Evolutionary conservation across 129 eudicot genomes (phyloP).

Genomic region (Arctium minus): DNA sequence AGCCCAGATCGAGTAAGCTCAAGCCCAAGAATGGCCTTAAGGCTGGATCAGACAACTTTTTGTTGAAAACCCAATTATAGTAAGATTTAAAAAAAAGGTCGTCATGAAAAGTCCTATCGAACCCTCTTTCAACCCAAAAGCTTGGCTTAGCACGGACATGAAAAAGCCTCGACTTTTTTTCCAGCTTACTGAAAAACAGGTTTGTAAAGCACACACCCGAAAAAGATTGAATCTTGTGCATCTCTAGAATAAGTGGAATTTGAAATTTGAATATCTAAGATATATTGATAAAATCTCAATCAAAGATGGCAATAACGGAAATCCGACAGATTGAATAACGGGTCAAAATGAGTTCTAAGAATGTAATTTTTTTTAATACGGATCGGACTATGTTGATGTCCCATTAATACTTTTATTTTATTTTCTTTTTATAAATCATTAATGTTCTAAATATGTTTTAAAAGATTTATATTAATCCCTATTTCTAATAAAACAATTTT

Average conservation of each 20-base stretch:
- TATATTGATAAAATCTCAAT: background rate
- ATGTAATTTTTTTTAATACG: background rate
- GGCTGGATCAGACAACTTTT: background rate
- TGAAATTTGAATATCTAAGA: background rate
- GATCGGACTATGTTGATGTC: background rate
- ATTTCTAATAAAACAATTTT: too few relatives aligned
- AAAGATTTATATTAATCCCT: too few relatives aligned
- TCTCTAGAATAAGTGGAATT: background rate
- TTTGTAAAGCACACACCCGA: background rate
- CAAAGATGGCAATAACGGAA: background rate
- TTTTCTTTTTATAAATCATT: too few relatives aligned
- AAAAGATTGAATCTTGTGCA: background rate
- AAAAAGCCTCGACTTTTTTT: too few relatives aligned
- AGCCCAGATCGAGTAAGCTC: background rate
- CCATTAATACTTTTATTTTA: background rate
- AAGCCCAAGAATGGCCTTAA: background rate
- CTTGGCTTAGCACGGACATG: background rate
- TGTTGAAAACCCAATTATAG: too few relatives aligned
- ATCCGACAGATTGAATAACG: background rate
- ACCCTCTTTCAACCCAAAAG: background rate
- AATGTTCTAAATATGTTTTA: background rate
- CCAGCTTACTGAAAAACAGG: background rate
- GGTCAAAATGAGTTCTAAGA: background rate
- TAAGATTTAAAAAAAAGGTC: too few relatives aligned
- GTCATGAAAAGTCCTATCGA: background rate